Base-by-base conservation (phyloP, 2,329 filamentous ascomycete species). In the Geosmithia morbida region DNA sequence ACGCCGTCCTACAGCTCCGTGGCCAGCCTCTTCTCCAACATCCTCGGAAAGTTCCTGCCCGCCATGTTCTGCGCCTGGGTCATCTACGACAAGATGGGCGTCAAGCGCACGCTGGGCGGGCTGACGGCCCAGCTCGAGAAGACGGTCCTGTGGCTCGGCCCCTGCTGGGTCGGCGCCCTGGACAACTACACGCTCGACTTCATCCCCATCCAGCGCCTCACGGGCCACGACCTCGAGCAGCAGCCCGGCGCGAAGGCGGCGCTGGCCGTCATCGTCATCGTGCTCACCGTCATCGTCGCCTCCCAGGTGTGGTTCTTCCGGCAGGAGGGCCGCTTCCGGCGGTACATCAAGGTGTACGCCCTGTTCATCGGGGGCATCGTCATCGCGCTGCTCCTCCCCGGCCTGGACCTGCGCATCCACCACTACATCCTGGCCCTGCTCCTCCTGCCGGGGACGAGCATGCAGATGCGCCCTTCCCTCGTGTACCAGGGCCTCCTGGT, bases 131-230 rank as follows among this genome's bases (percentile, higher is more conserved):
- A 95, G 59, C 56, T 95, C 42, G 90, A 95, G 58, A 96, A 94
- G 70, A 86, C 87, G 0, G 65, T 97, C 2, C 71, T 97, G 26
- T 97, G 88, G 84, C 71, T 98, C 1, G 89, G 89, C 1, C 83
- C 81, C 7, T 88, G 85, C 58, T 98, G 94, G 84, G 79, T 96
- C 40, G 92, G 89, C 16, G 83, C 87, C 1, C 66, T 98, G 54
- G 90, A 90, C 58, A 97, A 97, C 65, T 94, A 96, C 64, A 97
- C 92, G 0, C 87, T 98, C 57, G 85, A 87, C 56, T 84, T 86
- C 65, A 96, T 98, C 51, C 92, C 92, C 0, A 92, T 98, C 53
- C 80, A 88, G 62, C 83, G 92, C 2, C 73, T 98, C n/a, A 97
- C 86, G 8, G 80, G 83, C 0, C 87, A 94, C 60, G 92, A 98